phyloP scores from a whole-genome alignment of 169 alveolate genomes.

The Plasmodium berghei region DNA sequence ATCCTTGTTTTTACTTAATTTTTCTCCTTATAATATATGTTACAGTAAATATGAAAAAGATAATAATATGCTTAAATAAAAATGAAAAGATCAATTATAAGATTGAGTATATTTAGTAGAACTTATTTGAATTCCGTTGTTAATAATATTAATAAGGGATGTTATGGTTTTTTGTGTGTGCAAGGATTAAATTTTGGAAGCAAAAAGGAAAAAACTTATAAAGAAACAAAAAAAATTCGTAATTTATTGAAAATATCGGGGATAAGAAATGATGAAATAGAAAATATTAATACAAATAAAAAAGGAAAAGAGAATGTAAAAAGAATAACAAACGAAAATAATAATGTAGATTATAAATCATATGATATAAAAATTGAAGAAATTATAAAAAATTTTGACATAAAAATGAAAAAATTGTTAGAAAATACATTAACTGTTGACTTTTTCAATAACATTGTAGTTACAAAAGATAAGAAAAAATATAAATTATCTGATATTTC shows the following conservation, averaged over 20 bases:
- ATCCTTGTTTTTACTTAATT: no score
- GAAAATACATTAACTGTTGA: slow-evolving; percentile 36
- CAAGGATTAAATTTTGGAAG: slow-evolving; percentile 55
- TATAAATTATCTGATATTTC: slow-evolving; percentile 47
- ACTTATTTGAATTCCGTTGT: no score
- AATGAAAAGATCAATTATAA: no score
- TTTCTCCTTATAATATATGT: no score
- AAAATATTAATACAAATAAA: background rate
- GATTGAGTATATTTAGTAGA: no score
- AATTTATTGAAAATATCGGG: slow-evolving; percentile 59
- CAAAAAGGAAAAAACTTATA: slow-evolving; percentile 61
- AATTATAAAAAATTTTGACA: slow-evolving; percentile 39
- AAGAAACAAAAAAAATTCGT: slow-evolving; percentile 59
- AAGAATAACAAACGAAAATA: slow-evolving; percentile 13
- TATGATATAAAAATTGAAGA: slow-evolving; percentile 61
- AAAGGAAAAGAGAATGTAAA: background rate
- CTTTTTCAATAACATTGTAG: slow-evolving; percentile 30
- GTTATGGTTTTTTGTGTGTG: no score
- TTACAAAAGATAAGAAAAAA: slow-evolving; percentile 44
- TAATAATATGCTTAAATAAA: no score
- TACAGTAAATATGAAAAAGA: no score
- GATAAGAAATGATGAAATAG: slow-evolving; percentile 11
- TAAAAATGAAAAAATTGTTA: slow-evolving; percentile 43
- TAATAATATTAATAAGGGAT: no score
- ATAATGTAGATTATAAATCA: slow-evolving; percentile 35